Evolutionary conservation across 768 basidiomycete genomes (phyloP).

Genomic region (Suillus weaverae): DNA sequence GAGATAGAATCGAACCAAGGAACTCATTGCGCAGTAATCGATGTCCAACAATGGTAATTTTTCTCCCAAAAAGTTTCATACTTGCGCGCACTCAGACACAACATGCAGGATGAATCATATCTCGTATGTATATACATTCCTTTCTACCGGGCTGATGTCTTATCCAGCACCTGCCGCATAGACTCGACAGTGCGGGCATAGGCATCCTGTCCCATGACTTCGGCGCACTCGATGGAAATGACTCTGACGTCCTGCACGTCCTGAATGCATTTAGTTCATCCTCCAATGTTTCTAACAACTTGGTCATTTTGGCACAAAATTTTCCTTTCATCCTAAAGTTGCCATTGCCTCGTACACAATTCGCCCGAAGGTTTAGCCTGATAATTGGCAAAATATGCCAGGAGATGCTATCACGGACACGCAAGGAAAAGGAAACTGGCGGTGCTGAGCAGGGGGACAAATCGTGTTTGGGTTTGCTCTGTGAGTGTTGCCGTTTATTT

Average conservation of each 20-base stretch:
- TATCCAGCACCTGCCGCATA: constrained; percentile 10
- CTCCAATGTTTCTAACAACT: constrained; percentile 12
- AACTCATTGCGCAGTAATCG: neutral
- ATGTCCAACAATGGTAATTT: neutral
- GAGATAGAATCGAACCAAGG: neutral
- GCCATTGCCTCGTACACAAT: constrained; percentile 29
- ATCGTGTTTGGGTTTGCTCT: neutral
- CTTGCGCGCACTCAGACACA: neutral
- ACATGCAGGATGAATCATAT: neutral
- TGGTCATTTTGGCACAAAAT: constrained; percentile 20
- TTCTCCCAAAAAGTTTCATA: neutral
- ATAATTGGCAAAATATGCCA: constrained; percentile 36
- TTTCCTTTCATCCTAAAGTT: constrained; percentile 34
- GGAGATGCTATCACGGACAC: constrained; percentile 31
- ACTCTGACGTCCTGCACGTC: constrained; percentile 21
- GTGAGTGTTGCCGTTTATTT: neutral
- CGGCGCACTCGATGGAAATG: constrained; percentile 39
- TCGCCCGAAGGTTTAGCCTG: constrained; percentile 26
- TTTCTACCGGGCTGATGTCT: neutral
- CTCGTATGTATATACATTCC: neutral
- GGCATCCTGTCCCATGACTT: constrained; percentile 49
- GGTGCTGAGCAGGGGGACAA: constrained; percentile 17
- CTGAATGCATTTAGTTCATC: constrained; percentile 27
- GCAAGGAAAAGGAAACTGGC: constrained; percentile 33
- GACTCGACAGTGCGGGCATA: constrained; percentile 46